Evolutionary conservation across 2,329 filamentous ascomycete genomes (phyloP), one percentile per base, ranked within the genome.

Genomic region (Aspergillus puulaauensis): DNA sequence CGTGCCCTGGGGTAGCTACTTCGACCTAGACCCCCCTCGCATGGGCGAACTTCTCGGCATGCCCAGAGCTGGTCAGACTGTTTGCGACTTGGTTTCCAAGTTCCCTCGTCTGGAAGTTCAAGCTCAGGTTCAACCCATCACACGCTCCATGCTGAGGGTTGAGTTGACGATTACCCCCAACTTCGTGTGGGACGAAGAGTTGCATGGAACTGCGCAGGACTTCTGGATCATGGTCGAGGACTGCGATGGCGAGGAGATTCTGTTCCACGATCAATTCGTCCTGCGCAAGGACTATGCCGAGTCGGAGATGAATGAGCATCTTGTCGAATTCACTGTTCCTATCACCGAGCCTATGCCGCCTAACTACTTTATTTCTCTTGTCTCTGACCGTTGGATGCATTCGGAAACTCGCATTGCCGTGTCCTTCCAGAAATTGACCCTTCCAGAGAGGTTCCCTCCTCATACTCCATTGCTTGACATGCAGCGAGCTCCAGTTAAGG

Each of bases 171-270:
- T 99, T 61, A 92, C 90, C 2, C 95, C 95, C 1, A 96, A 93
- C 68, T 99, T 99, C 67, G 88, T 92, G 60, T 99, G 95, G 95
- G 93, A 99, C 64, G 91, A 95, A 62, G 82, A 86, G 24, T 74
- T 99, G 3, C 95, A 99, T 71, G 95, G 95, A 2, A 83, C 83
- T 33, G 90, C 93, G 0, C 93, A 99, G 76, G 91, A 86, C 64
- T 99, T 97, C 77, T 99, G 95, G 95, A 93, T 99, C 61, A 77
- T 99, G 56, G 93, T 96, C 3, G 96, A 99, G 74, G 96, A 99
- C 68, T 96, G 93, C 67, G 95, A 99, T 70, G 95, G 95, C 24
- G 95, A 99, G 73, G 91, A 97, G 57, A 92, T 99, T 45, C 79
- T 99, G 46, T 96, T 91, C 80, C 90, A 97, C 66, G 95, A 99